Percentiles rank a stretch among this genome's conserved stretches.
These are phyloP conservation scores for Schizosaccharomyces versatilis DNA, from an alignment of 1,139 yeast species.

Conservation along the genomic window DNA sequence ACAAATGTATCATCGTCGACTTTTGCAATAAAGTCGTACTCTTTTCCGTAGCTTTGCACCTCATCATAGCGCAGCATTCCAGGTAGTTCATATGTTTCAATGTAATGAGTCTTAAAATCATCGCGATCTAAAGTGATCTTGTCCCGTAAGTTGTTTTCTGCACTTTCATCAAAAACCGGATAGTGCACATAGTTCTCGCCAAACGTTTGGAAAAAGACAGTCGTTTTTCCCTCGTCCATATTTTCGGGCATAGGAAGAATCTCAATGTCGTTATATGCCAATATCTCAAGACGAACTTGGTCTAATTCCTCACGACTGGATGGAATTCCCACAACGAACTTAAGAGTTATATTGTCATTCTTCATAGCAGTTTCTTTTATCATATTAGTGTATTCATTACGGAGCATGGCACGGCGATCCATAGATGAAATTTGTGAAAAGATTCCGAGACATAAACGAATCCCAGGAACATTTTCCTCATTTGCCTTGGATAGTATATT, in stretches of 20 bases:
- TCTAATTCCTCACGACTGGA: not conserved
- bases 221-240: conserved; percentile 4
- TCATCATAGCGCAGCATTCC: not conserved
- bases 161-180: not conserved
- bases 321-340: not conserved
- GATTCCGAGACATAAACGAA: not conserved
- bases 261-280: not conserved
- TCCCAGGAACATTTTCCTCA: conserved; percentile 4
- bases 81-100: not conserved
- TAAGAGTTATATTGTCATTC: not conserved
- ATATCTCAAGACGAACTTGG: not conserved
- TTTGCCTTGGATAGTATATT: not conserved
- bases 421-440: not conserved
- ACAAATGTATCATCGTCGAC: conserved; percentile 4
- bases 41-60: not conserved
- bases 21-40: conserved; percentile 4
- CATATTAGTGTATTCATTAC: not conserved
- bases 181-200: not conserved
- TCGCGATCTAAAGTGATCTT: not conserved
- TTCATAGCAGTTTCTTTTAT: not conserved
- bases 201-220: conserved; percentile 2
- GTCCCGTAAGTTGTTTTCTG: not conserved
- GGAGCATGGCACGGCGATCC: not conserved
- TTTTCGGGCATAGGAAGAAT: conserved; percentile 2
- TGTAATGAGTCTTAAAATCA: not conserved